These are phyloP conservation scores for Allium fistulosum DNA, from an alignment of 106 monocot genomes.

Conservation along the genomic window DNA sequence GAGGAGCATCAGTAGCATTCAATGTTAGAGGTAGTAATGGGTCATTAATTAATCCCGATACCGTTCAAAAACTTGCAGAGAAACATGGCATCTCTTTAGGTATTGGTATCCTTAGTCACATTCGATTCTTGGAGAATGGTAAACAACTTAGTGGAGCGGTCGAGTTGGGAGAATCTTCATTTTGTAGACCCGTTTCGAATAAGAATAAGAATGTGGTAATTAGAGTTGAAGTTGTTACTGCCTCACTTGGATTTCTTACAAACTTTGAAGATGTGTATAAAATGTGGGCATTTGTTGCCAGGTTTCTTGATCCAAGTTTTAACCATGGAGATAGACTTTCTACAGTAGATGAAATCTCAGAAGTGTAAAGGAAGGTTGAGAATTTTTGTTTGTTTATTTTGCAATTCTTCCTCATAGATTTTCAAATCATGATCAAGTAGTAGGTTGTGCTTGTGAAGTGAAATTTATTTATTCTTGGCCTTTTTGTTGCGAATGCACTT, in stretches of 20 bases:
- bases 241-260: constrained; percentile 89
- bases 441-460: constrained; percentile 13
- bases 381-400: constrained; percentile 10
- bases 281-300: constrained; percentile 90
- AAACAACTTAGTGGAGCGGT: constrained; percentile 28
- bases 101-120: constrained; percentile 78
- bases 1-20: constrained; percentile 88
- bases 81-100: constrained; percentile 73
- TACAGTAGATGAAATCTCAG: constrained; percentile 36
- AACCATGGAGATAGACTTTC: constrained; percentile 47
- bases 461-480: constrained; percentile 45
- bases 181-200: constrained; percentile 35
- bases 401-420: neutral
- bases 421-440: neutral
- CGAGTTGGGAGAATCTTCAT: constrained; percentile 25
- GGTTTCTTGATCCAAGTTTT: constrained; percentile 76
- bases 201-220: constrained; percentile 36
- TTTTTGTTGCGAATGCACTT: constrained; percentile 12
- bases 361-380: constrained; percentile 17
- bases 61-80: constrained; percentile 85
- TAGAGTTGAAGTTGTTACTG: constrained; percentile 79
- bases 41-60: constrained; percentile 54
- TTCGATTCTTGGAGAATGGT: constrained; percentile 40
- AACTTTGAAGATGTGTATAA: constrained; percentile 97
- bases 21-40: constrained; percentile 58